Evolutionary conservation across 768 basidiomycete species (phyloP).

Genomic region (Russula foetens): DNA sequence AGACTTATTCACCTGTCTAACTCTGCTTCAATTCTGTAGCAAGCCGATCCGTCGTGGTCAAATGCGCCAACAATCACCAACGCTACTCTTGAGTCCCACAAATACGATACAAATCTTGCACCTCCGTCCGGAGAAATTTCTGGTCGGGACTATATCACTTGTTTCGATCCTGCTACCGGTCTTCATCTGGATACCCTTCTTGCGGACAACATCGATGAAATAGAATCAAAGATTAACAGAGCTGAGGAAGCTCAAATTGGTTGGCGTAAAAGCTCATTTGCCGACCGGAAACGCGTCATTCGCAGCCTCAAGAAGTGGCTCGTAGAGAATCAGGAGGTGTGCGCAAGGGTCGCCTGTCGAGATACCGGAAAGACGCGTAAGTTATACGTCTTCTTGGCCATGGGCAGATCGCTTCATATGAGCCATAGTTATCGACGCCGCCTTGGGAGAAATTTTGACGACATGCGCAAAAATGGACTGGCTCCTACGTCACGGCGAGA

Average conservation of each 20-base stretch:
- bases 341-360: slow-evolving; percentile 81
- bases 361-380: slow-evolving; percentile 93
- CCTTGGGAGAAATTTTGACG: slow-evolving; percentile 90
- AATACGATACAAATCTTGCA: slow-evolving; percentile 43
- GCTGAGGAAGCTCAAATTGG: slow-evolving; percentile 58
- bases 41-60: slow-evolving; percentile 39
- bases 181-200: slow-evolving; percentile 71
- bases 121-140: slow-evolving; percentile 36
- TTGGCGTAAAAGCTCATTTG: slow-evolving; percentile 75
- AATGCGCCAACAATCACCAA: slow-evolving; percentile 44
- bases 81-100: slow-evolving; percentile 60
- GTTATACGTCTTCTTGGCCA: slow-evolving; percentile 25
- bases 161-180: slow-evolving; percentile 86
- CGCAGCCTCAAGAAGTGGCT: slow-evolving; percentile 88
- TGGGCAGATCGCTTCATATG: neutral
- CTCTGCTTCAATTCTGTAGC: neutral
- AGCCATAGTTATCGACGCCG: slow-evolving; percentile 77
- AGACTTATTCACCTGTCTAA: slow-evolving; percentile 1
- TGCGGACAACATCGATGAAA: slow-evolving; percentile 67
- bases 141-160: slow-evolving; percentile 69
- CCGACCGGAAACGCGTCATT: slow-evolving; percentile 73
- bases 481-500: slow-evolving; percentile 81
- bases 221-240: slow-evolving; percentile 56
- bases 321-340: slow-evolving; percentile 80
- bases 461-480: slow-evolving; percentile 93